phyloP scores from a whole-genome alignment of 139 green algal genomes.

The Dunaliella sp. region DNA sequence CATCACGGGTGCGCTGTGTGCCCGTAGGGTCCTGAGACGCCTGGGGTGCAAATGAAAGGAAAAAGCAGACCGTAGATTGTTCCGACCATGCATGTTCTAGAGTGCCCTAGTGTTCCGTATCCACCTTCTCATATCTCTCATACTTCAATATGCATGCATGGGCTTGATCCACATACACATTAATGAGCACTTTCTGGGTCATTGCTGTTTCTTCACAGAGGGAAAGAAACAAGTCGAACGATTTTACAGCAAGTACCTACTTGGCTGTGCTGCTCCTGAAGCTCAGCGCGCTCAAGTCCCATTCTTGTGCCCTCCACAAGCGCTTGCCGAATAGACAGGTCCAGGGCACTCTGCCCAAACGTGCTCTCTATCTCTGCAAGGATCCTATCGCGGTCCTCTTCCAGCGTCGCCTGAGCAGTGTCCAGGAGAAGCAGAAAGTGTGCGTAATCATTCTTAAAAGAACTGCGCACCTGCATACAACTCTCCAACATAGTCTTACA shows the following conservation, averaged over 20 bases:
- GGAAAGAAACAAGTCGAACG: no score
- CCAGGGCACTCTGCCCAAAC: background rate
- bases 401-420: constrained; percentile 6
- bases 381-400: background rate
- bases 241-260: no score
- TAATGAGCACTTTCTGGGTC: no score
- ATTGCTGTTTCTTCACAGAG: no score
- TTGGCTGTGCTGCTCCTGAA: background rate
- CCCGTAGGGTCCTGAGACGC: background rate
- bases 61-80: no score
- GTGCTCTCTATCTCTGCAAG: background rate
- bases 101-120: background rate
- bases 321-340: background rate
- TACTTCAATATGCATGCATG: no score
- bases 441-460: no score
- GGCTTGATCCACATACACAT: no score
- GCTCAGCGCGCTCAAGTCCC: background rate
- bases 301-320: background rate
- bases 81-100: no score
- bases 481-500: background rate
- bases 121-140: background rate
- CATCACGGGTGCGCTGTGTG: background rate
- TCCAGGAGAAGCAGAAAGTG: no score
- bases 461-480: background rate
- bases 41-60: background rate